Percentiles rank a stretch among this genome's conserved stretches.
Conservation (phyloP, 352 stramenopile species). For the Phytophthora agathidicida region DNA sequence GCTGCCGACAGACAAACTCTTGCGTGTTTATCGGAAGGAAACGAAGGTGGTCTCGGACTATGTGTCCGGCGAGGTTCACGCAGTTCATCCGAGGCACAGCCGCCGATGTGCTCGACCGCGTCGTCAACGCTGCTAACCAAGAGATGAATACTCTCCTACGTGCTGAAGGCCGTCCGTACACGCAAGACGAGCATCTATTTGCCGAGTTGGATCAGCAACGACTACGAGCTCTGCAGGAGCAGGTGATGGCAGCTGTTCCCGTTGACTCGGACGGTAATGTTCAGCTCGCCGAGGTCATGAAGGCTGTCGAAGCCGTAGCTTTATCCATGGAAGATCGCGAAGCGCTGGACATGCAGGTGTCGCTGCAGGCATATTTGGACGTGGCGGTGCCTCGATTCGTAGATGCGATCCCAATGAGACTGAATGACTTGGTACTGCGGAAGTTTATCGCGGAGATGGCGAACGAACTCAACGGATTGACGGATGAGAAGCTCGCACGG, state of each 20-base stretch:
- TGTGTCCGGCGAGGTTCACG: slow-evolving; percentile 16
- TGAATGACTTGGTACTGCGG: slow-evolving; percentile 40
- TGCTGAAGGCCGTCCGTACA: slow-evolving; percentile 43
- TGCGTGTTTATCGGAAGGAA: slow-evolving; percentile 28
- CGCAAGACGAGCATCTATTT: slow-evolving; percentile 44
- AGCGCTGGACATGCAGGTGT: slow-evolving; percentile 39
- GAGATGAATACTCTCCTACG: slow-evolving; percentile 30
- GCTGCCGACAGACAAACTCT: slow-evolving; percentile 30
- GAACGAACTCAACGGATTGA: slow-evolving; percentile 32
- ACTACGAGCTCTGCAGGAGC: slow-evolving; percentile 13
- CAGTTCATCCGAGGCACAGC: slow-evolving; percentile 28
- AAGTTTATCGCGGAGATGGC: slow-evolving; percentile 39
- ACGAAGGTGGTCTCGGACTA: slow-evolving; percentile 37
- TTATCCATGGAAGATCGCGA: slow-evolving; percentile 32
- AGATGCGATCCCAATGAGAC: slow-evolving; percentile 40
- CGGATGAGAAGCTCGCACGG: slow-evolving; percentile 39
- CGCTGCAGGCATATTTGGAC: slow-evolving; percentile 40
- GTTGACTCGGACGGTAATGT: slow-evolving; percentile 7
- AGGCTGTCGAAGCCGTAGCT: slow-evolving; percentile 7
- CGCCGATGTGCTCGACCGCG: slow-evolving; percentile 8
- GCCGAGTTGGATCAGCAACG: slow-evolving; percentile 25
- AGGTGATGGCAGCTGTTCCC: slow-evolving; percentile 11
- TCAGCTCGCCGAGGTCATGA: slow-evolving; percentile 18
- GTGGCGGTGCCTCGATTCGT: slow-evolving; percentile 42
- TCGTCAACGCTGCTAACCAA: slow-evolving; percentile 12